Evolutionary conservation across 495 filamentous ascomycete genomes (phyloP), one percentile per base, ranked within the genome.

Genomic region (Penicillium turbatum): DNA sequence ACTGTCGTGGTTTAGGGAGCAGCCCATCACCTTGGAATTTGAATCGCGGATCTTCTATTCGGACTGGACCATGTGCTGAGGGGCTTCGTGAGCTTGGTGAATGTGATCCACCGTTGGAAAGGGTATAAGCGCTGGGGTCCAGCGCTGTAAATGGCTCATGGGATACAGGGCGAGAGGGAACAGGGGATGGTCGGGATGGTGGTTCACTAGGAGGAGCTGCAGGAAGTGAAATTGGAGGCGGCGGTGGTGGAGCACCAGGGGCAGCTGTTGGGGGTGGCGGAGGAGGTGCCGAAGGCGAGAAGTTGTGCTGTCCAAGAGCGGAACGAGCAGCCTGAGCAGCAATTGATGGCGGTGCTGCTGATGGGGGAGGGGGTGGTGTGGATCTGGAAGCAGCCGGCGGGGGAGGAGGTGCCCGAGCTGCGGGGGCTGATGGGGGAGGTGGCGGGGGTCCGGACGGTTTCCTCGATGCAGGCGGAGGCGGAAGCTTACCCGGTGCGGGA

Each of bases 1-100:
- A 97, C 2, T 84, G 82, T 53, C 92, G 79, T 38, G 93, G 92
- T 61, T 88, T 92, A 2, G 93, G 91, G 16, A 98, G 75, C 56
- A 88, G 78, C 31, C 80, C 82, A 51, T 97, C 92, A 29, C 82
- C 77, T 59, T 89, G 83, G 67, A 97, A 98, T 60, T 86, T 88
- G 84, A 89, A 98, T 62, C 92, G 77, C 51, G 74, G 63, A 68
- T 98, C 92, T 41, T 95, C 82, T 39, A 98, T 83, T 2, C 76
- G 72, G 44, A 84, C 37, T 3, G 71, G 69, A 34, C 75, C 79
- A 15, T 76, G 73, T 34, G 69, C 55, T 30, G 69, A 66, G 27
- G 69, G 60, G 16, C 53, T 59, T 43, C 65, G 52, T 42, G 65
- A 51, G 51, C 60, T 62, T 30, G 61, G 65, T 34, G 54, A 65